These are phyloP conservation scores for Colletotrichum sublineola DNA, from an alignment of 2,329 filamentous ascomycete genomes.

Conservation along the genomic window DNA sequence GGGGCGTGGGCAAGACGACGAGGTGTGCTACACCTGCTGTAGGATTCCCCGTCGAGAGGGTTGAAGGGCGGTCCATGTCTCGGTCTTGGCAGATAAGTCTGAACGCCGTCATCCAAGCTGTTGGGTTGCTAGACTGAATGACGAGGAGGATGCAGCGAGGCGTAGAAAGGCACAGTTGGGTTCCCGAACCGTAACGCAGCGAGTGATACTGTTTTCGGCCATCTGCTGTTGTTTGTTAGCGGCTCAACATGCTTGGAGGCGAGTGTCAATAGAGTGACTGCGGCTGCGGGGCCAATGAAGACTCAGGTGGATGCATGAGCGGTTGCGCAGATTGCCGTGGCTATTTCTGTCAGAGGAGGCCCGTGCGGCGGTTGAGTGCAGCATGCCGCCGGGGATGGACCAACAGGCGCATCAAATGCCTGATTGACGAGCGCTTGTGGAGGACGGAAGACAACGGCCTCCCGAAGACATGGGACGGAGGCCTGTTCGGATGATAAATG, in stretches of 20 bases:
- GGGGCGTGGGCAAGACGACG: constrained; percentile 15
- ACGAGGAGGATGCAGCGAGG: constrained; percentile 28
- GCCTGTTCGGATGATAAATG: constrained; percentile 30
- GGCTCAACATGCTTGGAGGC: constrained; percentile 2
- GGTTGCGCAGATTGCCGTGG: constrained; percentile 41
- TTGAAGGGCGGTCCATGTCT: constrained; percentile 23
- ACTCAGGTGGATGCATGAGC: constrained; percentile 19
- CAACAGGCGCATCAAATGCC: constrained; percentile 3
- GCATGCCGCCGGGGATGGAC: constrained; percentile 12
- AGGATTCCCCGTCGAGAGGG: background rate
- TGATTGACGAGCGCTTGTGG: constrained; percentile 25
- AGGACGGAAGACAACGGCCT: constrained; percentile 12
- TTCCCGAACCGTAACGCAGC: constrained; percentile 21
- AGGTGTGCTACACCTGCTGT: constrained; percentile 17
- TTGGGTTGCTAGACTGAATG: constrained; percentile 28
- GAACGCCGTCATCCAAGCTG: constrained; percentile 36
- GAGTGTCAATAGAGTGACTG: constrained; percentile 23
- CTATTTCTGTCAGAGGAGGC: constrained; percentile 32
- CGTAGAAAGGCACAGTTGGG: background rate
- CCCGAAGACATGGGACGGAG: constrained; percentile 16
- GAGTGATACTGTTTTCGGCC: constrained; percentile 28
- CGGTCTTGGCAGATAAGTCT: constrained; percentile 17
- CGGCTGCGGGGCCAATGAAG: constrained; percentile 34
- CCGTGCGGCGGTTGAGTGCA: constrained; percentile 34
- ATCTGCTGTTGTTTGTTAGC: constrained; percentile 24